These are phyloP conservation scores for Emmonsiellopsis sp. DNA, from an alignment of 2,329 filamentous ascomycete species.

Conservation along the genomic window DNA sequence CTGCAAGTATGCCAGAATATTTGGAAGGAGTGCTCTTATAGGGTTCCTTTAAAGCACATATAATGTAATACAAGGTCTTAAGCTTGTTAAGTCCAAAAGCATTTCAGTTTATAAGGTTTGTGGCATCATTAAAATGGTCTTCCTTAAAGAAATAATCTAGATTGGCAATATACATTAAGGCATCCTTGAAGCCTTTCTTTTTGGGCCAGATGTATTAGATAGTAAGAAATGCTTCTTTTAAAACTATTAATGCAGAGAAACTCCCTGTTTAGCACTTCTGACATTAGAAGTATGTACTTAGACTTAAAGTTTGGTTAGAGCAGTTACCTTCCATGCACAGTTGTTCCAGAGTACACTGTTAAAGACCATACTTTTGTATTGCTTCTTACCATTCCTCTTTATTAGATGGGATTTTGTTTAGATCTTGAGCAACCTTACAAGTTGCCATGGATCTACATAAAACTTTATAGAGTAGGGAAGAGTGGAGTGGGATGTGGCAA, in stretches of 20 bases:
- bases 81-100: conserved; percentile 9
- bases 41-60: conserved; percentile 8
- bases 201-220: conserved; percentile 9
- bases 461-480: background rate
- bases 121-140: conserved; percentile 7
- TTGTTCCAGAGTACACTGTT: conserved; percentile 6
- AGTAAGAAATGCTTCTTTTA: conserved; percentile 12
- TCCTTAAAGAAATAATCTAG: conserved; percentile 10
- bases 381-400: conserved; percentile 8
- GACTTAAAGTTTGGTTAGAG: conserved; percentile 1
- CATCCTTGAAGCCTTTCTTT: conserved; percentile 3
- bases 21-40: conserved; percentile 2
- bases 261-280: conserved; percentile 4
- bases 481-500: too few relatives aligned
- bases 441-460: background rate
- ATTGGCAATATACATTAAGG: conserved; percentile 7
- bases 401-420: conserved; percentile 8
- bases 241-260: conserved; percentile 10
- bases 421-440: conserved; percentile 6
- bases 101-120: conserved; percentile 5
- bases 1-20: conserved; percentile 4
- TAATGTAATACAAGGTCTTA: conserved; percentile 6
- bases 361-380: conserved; percentile 9
- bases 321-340: conserved; percentile 8
- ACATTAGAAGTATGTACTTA: conserved; percentile 4